These are phyloP conservation scores for Tripidium arundinaceum DNA, from an alignment of 202 grass and related monocot genomes.

Conservation along the genomic window DNA sequence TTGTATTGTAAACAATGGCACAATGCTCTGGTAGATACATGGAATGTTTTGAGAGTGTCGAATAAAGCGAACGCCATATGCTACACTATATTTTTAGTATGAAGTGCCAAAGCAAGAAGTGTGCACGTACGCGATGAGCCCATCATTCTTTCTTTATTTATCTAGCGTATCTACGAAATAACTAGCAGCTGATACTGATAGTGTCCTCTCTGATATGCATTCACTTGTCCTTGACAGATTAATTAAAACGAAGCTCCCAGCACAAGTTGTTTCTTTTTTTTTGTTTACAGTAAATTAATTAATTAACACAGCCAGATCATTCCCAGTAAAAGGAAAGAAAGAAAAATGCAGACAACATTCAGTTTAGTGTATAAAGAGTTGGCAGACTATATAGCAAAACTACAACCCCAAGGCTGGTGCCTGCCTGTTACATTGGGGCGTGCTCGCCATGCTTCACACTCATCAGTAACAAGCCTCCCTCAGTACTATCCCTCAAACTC, in stretches of 20 bases:
- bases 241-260: too few relatives aligned
- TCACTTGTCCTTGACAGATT: too few relatives aligned
- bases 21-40: neutral
- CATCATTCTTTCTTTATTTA: neutral
- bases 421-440: neutral
- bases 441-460: neutral
- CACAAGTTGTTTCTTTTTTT: too few relatives aligned
- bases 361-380: neutral
- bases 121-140: neutral
- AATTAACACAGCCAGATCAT: neutral
- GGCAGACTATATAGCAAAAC: neutral
- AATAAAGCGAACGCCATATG: constrained; percentile 20
- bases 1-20: constrained; percentile 6
- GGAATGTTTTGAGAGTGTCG: constrained; percentile 13
- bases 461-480: neutral
- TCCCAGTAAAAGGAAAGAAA: neutral
- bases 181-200: neutral
- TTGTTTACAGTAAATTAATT: too few relatives aligned
- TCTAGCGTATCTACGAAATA: neutral
- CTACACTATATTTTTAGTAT: neutral
- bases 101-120: neutral
- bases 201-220: neutral
- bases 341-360: neutral
- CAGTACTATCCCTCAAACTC: neutral
- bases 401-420: neutral